A percentile compares a stretch with the other conserved stretches of the same genome.
phyloP scores from a whole-genome alignment of 75 land plant genomes.

The Ceratopteris richardii region DNA sequence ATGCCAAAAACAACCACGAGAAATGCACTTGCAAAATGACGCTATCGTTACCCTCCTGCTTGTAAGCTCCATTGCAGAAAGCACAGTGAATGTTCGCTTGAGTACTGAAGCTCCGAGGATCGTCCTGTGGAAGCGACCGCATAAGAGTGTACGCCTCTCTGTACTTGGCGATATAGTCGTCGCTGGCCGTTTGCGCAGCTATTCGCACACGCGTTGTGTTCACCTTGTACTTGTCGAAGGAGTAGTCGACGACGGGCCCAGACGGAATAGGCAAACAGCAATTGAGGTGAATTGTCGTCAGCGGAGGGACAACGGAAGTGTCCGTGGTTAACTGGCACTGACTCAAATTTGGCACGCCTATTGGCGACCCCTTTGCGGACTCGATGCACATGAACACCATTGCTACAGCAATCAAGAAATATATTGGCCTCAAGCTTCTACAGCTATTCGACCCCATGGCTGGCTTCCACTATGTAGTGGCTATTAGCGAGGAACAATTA shows the following conservation, averaged over 20 bases:
- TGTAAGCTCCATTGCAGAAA: constrained; percentile 46
- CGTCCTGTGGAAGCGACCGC: constrained; percentile 2
- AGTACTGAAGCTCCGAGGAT: constrained; percentile 7
- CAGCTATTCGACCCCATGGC: no score
- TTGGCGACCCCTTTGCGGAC: not conserved
- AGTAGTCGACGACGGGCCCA: not conserved
- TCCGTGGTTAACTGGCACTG: not conserved
- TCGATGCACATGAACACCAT: no score
- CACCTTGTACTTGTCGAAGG: not conserved
- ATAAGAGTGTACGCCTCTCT: not conserved
- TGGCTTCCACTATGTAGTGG: no score
- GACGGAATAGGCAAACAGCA: constrained; percentile 2
- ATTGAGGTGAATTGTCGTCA: not conserved
- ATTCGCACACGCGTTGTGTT: constrained; percentile 4
- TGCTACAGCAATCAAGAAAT: no score
- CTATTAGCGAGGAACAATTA: no score
- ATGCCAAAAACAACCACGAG: constrained; percentile 3
- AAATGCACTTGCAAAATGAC: constrained; percentile 1
- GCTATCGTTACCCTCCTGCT: constrained; percentile 5
- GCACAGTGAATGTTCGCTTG: constrained; percentile 57
- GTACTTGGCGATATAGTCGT: constrained; percentile 1
- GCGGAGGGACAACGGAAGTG: not conserved
- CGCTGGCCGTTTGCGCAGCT: not conserved
- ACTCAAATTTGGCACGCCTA: not conserved
- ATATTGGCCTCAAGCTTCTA: no score